A percentile compares a stretch with the other conserved stretches of the same genome.
phyloP scores from a whole-genome alignment of 2,329 filamentous ascomycete species.

The Trichoderma citrinoviride region DNA sequence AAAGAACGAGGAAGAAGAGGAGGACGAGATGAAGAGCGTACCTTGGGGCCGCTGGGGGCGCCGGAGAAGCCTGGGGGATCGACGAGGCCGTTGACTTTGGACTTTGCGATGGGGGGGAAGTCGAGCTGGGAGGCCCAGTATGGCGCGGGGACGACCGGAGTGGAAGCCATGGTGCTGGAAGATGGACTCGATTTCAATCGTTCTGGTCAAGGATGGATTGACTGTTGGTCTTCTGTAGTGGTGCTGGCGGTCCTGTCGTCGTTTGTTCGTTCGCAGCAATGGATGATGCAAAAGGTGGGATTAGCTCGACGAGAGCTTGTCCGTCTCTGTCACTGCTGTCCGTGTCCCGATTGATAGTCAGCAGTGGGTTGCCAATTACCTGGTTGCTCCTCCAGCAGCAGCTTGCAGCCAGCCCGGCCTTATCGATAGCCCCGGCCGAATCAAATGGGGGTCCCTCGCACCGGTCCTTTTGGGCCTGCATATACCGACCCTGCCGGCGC shows the following conservation, averaged over 20 bases:
- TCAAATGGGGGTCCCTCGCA: not conserved
- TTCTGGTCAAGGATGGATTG: no score
- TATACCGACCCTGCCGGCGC: conserved; percentile 22
- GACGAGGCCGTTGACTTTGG: conserved; percentile 66
- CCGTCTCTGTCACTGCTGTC: not conserved
- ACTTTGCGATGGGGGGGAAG: conserved; percentile 62
- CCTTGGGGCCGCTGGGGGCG: conserved; percentile 58
- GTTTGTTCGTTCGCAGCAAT: not conserved
- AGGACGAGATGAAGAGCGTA: conserved; percentile 31
- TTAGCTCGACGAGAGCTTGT: not conserved
- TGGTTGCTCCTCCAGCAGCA: not conserved
- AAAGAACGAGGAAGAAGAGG: no score
- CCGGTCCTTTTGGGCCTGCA: not conserved
- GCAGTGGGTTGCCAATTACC: conserved; percentile 6
- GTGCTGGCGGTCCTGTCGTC: not conserved
- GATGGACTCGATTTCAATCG: not conserved
- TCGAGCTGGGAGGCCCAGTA: conserved; percentile 82
- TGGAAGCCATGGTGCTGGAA: conserved; percentile 6
- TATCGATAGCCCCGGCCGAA: conserved; percentile 20
- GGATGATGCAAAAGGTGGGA: not conserved
- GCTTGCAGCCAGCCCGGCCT: not conserved
- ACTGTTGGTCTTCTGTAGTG: not conserved
- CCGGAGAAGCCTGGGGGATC: conserved; percentile 83
- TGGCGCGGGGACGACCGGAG: conserved; percentile 45
- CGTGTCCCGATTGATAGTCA: not conserved